These are phyloP conservation scores for Chlorella sp. DNA, from an alignment of 139 green algal species.

Conservation along the genomic window DNA sequence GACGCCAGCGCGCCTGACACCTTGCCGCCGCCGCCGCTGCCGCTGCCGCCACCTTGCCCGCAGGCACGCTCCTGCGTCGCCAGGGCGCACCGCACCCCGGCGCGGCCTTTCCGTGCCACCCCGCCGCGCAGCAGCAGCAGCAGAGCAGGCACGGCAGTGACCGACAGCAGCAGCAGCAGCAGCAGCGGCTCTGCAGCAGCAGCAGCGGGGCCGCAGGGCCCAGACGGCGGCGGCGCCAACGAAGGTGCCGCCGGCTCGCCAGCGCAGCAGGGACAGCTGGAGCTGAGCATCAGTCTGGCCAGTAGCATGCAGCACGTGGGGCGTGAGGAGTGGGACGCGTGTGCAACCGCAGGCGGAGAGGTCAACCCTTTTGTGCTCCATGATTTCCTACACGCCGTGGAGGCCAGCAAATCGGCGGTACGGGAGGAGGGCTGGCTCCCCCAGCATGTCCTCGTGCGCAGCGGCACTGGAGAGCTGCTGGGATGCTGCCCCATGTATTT, in stretches of 20 bases:
- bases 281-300: constrained; percentile 12
- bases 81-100: too few species aligned
- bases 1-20: background rate
- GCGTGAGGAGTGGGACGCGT: constrained; percentile 72
- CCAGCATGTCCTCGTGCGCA: constrained; percentile 71
- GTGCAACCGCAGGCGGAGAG: constrained; percentile 48
- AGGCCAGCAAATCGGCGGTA: constrained; percentile 69
- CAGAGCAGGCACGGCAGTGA: background rate
- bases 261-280: background rate
- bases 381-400: constrained; percentile 74
- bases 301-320: constrained; percentile 50
- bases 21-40: background rate
- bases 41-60: background rate
- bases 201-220: background rate
- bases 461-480: constrained; percentile 54
- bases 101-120: background rate
- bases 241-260: background rate
- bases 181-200: background rate
- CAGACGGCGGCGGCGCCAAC: background rate
- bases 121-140: background rate
- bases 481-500: constrained; percentile 75
- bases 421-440: constrained; percentile 72
- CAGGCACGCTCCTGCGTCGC: background rate
- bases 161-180: background rate
- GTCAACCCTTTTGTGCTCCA: constrained; percentile 83